Evolutionary conservation across 352 stramenopile genomes (phyloP).

Genomic region (Globisporangium ultimum): DNA sequence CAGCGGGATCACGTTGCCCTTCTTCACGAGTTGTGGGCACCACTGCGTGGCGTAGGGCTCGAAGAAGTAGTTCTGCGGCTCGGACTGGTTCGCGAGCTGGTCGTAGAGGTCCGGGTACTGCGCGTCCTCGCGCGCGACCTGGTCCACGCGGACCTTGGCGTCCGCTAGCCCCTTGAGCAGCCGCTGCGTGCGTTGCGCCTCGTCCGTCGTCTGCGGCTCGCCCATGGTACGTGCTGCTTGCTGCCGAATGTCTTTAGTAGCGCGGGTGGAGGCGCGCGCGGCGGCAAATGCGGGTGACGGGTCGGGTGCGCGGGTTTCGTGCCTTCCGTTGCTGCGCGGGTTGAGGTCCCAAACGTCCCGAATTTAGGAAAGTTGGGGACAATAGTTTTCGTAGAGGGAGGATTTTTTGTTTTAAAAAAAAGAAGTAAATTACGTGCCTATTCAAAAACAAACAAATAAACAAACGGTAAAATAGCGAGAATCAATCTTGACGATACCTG

Average conservation of each 20-base stretch:
- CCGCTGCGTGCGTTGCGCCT: slow-evolving; percentile 31
- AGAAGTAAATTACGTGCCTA: too few species aligned
- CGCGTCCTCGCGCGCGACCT: slow-evolving; percentile 64
- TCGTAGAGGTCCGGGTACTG: slow-evolving; percentile 79
- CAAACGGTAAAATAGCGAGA: too few species aligned
- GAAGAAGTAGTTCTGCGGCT: slow-evolving; percentile 90
- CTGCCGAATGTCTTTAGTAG: neutral
- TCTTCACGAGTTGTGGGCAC: slow-evolving; percentile 76
- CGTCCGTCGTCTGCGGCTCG: slow-evolving; percentile 15
- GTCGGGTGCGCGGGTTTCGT: too few species aligned
- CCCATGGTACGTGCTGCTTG: neutral
- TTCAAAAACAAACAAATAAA: too few species aligned
- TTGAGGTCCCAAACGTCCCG: neutral
- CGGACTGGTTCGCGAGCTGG: slow-evolving; percentile 72
- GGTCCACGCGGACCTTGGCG: slow-evolving; percentile 74
- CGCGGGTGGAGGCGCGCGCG: neutral
- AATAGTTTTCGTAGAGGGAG: too few species aligned
- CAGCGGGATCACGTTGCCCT: slow-evolving; percentile 62
- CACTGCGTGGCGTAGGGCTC: slow-evolving; percentile 83
- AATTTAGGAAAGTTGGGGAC: too few species aligned
- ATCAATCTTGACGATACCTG: too few species aligned
- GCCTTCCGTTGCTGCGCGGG: too few species aligned
- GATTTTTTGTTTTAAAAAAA: too few species aligned
- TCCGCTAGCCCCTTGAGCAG: slow-evolving; percentile 67
- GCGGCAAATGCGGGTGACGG: neutral